phyloP scores from a whole-genome alignment of 2,329 filamentous ascomycete genomes.

The Fusarium sp. region DNA sequence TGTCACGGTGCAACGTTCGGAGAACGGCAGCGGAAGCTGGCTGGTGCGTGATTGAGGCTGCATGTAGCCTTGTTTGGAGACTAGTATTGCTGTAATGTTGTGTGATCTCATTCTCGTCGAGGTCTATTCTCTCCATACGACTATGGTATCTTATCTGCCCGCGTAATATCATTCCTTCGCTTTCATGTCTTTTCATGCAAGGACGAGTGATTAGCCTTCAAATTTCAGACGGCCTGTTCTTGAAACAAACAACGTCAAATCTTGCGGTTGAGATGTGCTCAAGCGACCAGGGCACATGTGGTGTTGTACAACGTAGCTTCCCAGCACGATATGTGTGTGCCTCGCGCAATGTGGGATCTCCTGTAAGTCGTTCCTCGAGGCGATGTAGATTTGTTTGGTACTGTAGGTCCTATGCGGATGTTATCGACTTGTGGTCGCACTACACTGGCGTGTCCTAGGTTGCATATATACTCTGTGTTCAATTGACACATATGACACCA shows the following conservation, averaged over 20 bases:
- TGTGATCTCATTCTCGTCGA: background rate
- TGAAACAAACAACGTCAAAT: background rate
- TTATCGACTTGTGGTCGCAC: slow-evolving; percentile 19
- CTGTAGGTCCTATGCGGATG: slow-evolving; percentile 1
- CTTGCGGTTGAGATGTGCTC: background rate
- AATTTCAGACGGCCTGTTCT: background rate
- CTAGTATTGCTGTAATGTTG: background rate
- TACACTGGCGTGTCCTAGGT: slow-evolving; percentile 7
- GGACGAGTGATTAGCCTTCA: background rate
- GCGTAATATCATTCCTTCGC: background rate
- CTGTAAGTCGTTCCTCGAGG: slow-evolving; percentile 3
- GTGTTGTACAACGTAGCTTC: background rate
- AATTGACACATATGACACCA: background rate
- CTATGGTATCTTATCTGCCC: background rate
- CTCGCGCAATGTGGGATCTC: slow-evolving; percentile 16
- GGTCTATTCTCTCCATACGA: background rate
- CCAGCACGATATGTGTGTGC: slow-evolving; percentile 4
- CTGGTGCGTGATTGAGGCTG: slow-evolving; percentile 22
- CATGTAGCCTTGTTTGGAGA: slow-evolving; percentile 21
- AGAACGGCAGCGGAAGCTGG: slow-evolving; percentile 29
- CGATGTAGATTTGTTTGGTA: background rate
- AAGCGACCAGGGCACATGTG: background rate
- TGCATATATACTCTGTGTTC: slow-evolving; percentile 14
- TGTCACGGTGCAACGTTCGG: slow-evolving; percentile 33
- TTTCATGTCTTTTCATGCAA: background rate